Base-by-base conservation (phyloP, 2,329 filamentous ascomycete species). In the Colletotrichum plurivorum region DNA sequence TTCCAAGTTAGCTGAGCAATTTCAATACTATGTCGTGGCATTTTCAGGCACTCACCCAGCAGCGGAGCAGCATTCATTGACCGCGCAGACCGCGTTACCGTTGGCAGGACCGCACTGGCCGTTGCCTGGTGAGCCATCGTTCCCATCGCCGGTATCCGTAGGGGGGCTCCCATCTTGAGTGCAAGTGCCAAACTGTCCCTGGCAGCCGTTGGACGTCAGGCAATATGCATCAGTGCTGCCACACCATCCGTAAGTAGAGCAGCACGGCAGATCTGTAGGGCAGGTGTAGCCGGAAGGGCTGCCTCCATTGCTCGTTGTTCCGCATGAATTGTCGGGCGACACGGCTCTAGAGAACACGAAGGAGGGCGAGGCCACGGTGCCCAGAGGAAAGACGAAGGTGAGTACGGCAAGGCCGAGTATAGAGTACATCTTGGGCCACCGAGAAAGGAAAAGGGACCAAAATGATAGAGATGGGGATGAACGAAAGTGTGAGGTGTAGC, bases 21-120 rank as follows among this genome's bases (percentile, higher is more conserved):
- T 69, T 49, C 85, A 6, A 85, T 84, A 4, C 63, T 43, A 15
- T n/a, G 41, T 56, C 43, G 12, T 18, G 25, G 27, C 31, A 9
- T 12, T 12, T 25, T 10, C 10, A 16, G 31, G 66, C 31, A 59
- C 53, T 20, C 62, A 77, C 74, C 75, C 76, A 48, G 73, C 69
- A 27, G 69, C 64, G 51, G 76, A 78, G 49, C 76, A 78, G 60
- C 76, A 77, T 48, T 77, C 73, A 16, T 69, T 74, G 5, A 71
- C 55, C 16, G 65, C 58, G 56, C 76, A 77, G 4, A 68, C 68
- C 4, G 63, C 60, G 43, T 75, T 72, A 1, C 69, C 73, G 20
- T 68, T 73, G 7, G 73, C 71, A 5, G 74, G 72, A 82, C 84
- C 69, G 76, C 77, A 71, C 84, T 86, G 69, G 86, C 86, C 41